phyloP scores from a whole-genome alignment of 2,329 filamentous ascomycete species.

The Monilinia vaccinii-corymbosi region DNA sequence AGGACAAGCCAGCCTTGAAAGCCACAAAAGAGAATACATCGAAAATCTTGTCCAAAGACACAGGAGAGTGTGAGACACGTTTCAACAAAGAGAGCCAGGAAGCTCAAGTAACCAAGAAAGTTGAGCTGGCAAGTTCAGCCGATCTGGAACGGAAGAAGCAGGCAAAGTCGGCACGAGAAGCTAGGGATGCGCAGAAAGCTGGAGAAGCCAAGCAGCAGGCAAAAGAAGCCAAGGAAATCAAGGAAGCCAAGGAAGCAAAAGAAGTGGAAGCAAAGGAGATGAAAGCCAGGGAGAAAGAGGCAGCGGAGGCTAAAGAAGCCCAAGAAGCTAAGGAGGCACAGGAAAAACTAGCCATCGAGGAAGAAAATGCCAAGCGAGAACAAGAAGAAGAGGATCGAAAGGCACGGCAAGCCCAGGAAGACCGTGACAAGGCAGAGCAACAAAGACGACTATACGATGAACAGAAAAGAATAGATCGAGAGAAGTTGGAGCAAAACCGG shows the following conservation, averaged over 20 bases:
- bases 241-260: conserved; percentile 28
- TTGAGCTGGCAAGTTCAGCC: conserved; percentile 19
- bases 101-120: conserved; percentile 26
- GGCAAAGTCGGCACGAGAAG: conserved; percentile 16
- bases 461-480: conserved; percentile 29
- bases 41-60: neutral
- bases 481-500: conserved; percentile 32
- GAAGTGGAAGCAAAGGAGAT: conserved; percentile 20
- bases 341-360: conserved; percentile 27
- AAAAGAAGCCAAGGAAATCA: conserved; percentile 21
- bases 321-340: conserved; percentile 19
- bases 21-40: neutral
- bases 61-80: conserved; percentile 21
- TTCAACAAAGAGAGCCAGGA: conserved; percentile 29
- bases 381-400: conserved; percentile 25
- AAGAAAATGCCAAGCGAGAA: conserved; percentile 28
- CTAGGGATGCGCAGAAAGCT: conserved; percentile 22
- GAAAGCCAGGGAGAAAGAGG: conserved; percentile 13
- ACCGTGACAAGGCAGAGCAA: conserved; percentile 30
- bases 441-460: conserved; percentile 28
- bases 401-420: conserved; percentile 23
- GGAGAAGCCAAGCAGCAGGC: conserved; percentile 24
- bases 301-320: conserved; percentile 16
- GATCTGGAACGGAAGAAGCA: conserved; percentile 23
- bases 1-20: conserved; percentile 13